Conservation (phyloP, 176 grass and related monocot genomes). For the Tillandsia fasciculata region DNA sequence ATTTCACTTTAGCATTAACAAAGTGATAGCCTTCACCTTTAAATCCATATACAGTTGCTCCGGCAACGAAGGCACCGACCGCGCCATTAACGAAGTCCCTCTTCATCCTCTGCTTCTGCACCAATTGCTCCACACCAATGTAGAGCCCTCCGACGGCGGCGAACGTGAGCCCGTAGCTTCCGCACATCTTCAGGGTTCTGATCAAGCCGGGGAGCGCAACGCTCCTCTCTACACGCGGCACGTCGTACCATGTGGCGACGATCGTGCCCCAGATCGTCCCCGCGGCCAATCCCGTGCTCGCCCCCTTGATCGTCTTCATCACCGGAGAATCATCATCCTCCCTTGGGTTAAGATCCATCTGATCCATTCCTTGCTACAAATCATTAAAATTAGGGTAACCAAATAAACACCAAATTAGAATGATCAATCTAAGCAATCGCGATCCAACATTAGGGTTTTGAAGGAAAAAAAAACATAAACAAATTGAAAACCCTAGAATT, state of each 20-base stretch:
- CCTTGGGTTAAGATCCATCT: slow-evolving; percentile 18
- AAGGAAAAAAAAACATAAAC: not conserved
- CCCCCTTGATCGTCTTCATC: slow-evolving; percentile 71
- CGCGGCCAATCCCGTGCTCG: slow-evolving; percentile 50
- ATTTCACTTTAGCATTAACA: not conserved
- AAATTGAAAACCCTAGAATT: slow-evolving; percentile 3
- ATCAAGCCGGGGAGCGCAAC: slow-evolving; percentile 86
- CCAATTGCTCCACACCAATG: slow-evolving; percentile 83
- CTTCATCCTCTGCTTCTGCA: slow-evolving; percentile 81
- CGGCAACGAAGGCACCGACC: slow-evolving; percentile 73
- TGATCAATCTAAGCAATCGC: not conserved
- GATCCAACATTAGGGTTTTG: too few relatives aligned
- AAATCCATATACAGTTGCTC: slow-evolving; percentile 75
- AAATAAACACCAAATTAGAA: slow-evolving; percentile 5
- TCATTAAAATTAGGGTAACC: slow-evolving; percentile 3
- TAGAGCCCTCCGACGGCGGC: slow-evolving; percentile 81
- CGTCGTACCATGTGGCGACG: slow-evolving; percentile 93
- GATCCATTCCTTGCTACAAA: slow-evolving; percentile 32
- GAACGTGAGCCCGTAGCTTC: slow-evolving; percentile 75
- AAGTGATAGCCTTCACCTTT: slow-evolving; percentile 38
- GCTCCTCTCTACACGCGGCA: slow-evolving; percentile 88
- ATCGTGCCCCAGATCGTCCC: slow-evolving; percentile 87
- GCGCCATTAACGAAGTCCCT: slow-evolving; percentile 81
- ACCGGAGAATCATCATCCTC: slow-evolving; percentile 48
- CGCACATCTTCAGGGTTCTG: slow-evolving; percentile 91